These are phyloP conservation scores for Tetracentron sinense DNA, from an alignment of 164 flowering plant genomes.

Conservation along the genomic window DNA sequence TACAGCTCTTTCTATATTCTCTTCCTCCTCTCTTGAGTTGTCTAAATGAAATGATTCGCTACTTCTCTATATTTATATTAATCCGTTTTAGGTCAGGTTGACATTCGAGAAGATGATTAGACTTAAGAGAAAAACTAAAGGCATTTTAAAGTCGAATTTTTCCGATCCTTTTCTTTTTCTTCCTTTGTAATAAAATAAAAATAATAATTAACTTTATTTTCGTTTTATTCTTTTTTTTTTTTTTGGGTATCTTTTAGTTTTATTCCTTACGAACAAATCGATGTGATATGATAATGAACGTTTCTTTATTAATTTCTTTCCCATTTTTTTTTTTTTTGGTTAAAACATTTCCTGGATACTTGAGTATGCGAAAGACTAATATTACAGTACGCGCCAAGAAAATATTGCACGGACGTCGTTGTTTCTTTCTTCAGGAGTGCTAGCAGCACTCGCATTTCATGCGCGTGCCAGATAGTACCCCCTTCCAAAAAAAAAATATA, in stretches of 20 bases:
- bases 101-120: not conserved
- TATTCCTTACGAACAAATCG: conserved; percentile 30
- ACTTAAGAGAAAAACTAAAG: too few species aligned
- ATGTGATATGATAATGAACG: too few species aligned
- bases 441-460: too few species aligned
- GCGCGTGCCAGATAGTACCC: too few species aligned
- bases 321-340: not conserved
- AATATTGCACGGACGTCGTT: not conserved
- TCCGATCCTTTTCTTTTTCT: not conserved
- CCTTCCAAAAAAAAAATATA: not conserved
- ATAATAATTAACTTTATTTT: not conserved
- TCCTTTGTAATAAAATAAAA: conserved; percentile 4
- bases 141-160: too few species aligned
- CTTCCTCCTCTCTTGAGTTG: not conserved
- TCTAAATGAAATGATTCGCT: conserved; percentile 1
- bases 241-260: conserved; percentile 2
- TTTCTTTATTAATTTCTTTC: too few species aligned
- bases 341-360: not conserved
- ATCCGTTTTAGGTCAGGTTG: not conserved
- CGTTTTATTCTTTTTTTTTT: conserved; percentile 11
- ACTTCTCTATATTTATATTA: not conserved
- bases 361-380: not conserved
- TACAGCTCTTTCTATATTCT: not conserved
- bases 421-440: not conserved
- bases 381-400: too few species aligned